Percentiles rank a stretch among this genome's conserved stretches.
Conservation (phyloP, 768 basidiomycete species). For the Saitozyma podzolica region DNA sequence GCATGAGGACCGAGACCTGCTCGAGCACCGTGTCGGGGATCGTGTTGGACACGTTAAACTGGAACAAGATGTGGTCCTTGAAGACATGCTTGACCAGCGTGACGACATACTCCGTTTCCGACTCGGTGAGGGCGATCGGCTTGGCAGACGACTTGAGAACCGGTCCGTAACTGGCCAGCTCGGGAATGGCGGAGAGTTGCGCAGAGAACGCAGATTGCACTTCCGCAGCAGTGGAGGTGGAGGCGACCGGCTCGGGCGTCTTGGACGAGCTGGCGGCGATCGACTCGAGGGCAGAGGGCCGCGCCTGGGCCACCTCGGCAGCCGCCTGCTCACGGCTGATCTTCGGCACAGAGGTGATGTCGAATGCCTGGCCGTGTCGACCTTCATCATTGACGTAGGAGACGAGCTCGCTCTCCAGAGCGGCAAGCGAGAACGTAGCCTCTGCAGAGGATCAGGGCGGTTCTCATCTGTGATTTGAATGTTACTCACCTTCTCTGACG, state of each 20-base stretch:
- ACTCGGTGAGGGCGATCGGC: constrained; percentile 83
- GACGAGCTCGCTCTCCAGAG: constrained; percentile 87
- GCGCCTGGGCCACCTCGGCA: constrained; percentile 68
- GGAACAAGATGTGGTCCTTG: constrained; percentile 93
- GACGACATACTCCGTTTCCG: constrained; percentile 97
- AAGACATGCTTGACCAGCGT: constrained; percentile 96
- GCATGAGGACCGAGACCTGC: constrained; percentile 90
- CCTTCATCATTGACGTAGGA: constrained; percentile 83
- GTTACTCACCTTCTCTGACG: constrained; percentile 78
- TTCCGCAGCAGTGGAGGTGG: constrained; percentile 76
- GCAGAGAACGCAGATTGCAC: constrained; percentile 81
- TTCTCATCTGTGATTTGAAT: background rate
- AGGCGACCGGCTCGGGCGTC: constrained; percentile 63
- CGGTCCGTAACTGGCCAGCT: constrained; percentile 79
- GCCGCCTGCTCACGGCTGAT: constrained; percentile 90
- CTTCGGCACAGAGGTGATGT: constrained; percentile 81
- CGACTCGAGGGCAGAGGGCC: constrained; percentile 87
- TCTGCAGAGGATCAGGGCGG: constrained; percentile 59
- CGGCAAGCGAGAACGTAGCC: constrained; percentile 86
- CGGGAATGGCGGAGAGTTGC: constrained; percentile 82
- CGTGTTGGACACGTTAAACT: constrained; percentile 99
- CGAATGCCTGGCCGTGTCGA: constrained; percentile 73
- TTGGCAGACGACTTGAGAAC: constrained; percentile 82
- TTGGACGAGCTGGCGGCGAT: constrained; percentile 60
- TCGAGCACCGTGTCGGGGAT: constrained; percentile 93